A percentile compares a stretch with the other conserved stretches of the same genome.
These are phyloP conservation scores for Strigomonas culicis DNA, from an alignment of 208 protist genomes.

Conservation along the genomic window DNA sequence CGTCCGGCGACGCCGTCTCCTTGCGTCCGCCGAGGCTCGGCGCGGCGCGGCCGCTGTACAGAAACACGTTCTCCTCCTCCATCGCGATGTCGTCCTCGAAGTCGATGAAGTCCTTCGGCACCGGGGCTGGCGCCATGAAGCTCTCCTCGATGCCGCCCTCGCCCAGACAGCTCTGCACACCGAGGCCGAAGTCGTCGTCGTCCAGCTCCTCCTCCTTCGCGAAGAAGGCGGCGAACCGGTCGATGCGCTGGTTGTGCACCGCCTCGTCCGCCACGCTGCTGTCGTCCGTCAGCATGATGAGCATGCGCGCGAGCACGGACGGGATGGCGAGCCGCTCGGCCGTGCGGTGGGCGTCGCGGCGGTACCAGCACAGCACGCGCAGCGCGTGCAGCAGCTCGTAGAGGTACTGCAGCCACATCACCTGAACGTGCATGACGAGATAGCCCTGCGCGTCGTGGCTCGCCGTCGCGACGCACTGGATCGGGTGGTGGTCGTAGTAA, in stretches of 20 bases:
- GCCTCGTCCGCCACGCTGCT: background rate
- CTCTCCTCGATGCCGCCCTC: background rate
- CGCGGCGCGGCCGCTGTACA: background rate
- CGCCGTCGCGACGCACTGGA: background rate
- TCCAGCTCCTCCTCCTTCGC: slow-evolving; percentile 2
- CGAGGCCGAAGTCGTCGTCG: background rate
- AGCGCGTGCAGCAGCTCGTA: slow-evolving; percentile 48
- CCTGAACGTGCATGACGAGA: slow-evolving; percentile 20
- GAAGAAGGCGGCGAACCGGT: background rate
- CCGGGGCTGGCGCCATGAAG: background rate
- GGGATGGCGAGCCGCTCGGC: slow-evolving; percentile 54
- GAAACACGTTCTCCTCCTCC: slow-evolving; percentile 2
- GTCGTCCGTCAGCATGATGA: slow-evolving; percentile 28
- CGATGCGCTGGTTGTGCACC: background rate
- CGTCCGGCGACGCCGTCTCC: no score
- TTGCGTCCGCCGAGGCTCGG: background rate
- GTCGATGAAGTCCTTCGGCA: slow-evolving; percentile 16
- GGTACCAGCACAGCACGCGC: slow-evolving; percentile 46
- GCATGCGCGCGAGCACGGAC: slow-evolving; percentile 46
- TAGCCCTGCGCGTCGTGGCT: background rate
- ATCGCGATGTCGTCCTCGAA: slow-evolving; percentile 22
- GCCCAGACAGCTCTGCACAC: background rate
- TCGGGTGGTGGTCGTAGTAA: slow-evolving; percentile 24
- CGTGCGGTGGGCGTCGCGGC: slow-evolving; percentile 41
- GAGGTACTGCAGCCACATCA: slow-evolving; percentile 43